Evolutionary conservation across 1,139 yeast genomes (phyloP).

Genomic region (Groenewaldozyma auringiensis): DNA sequence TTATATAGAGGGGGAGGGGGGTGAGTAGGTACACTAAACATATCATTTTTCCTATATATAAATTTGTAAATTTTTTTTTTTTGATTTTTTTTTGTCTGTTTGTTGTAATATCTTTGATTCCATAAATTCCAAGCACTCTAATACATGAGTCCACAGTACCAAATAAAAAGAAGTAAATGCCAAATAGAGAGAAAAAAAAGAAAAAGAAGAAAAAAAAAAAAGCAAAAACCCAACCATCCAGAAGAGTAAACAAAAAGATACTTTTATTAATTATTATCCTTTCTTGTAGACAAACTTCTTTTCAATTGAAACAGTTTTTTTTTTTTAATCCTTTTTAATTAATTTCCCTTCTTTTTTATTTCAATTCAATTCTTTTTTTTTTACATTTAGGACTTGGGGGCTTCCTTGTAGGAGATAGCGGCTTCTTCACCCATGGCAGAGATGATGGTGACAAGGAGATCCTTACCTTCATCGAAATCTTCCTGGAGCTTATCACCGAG

Average conservation of each 20-base stretch:
- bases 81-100: too few species aligned
- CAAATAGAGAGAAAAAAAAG: background rate
- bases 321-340: background rate
- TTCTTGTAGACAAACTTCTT: too few species aligned
- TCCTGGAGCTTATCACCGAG: constrained; percentile 86
- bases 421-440: constrained; percentile 99
- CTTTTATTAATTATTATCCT: too few species aligned
- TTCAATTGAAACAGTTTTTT: too few species aligned
- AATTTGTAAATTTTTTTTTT: too few species aligned
- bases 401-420: constrained; percentile 95
- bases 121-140: too few species aligned
- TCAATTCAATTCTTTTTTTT: background rate
- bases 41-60: too few species aligned
- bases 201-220: background rate
- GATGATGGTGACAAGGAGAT: constrained; percentile 87
- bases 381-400: constrained; percentile 51
- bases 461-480: constrained; percentile 97
- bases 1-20: too few species aligned
- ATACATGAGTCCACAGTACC: too few species aligned
- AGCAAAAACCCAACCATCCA: background rate
- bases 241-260: background rate
- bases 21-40: too few species aligned
- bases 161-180: background rate
- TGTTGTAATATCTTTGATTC: too few species aligned
- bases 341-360: background rate